phyloP scores from a whole-genome alignment of 805 yeast species.

The Suhomyces kilbournensis region DNA sequence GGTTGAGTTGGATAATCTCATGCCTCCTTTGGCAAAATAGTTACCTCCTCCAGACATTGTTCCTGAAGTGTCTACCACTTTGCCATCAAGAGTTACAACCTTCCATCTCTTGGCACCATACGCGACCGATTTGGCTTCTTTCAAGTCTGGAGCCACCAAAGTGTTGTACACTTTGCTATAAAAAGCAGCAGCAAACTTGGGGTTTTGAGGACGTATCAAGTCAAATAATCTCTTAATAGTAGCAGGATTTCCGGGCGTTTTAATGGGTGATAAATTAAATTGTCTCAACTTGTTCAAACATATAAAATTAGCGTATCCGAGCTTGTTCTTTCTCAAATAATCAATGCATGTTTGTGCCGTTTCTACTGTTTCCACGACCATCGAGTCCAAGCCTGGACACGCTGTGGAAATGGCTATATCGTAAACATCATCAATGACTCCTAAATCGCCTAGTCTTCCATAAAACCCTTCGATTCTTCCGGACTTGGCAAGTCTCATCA shows the following conservation, averaged over 20 bases:
- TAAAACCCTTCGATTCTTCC: conserved; percentile 84
- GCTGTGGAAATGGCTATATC: conserved; percentile 96
- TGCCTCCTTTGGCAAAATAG: conserved; percentile 65
- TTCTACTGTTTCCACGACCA: conserved; percentile 81
- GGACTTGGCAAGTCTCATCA: conserved; percentile 65
- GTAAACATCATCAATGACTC: conserved; percentile 82
- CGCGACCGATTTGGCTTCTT: conserved; percentile 84
- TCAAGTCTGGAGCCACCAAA: conserved; percentile 73
- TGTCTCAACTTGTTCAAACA: conserved; percentile 70
- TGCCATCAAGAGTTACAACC: conserved; percentile 92
- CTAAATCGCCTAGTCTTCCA: conserved; percentile 90
- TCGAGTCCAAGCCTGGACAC: conserved; percentile 83
- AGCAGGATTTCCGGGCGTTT: conserved; percentile 62
- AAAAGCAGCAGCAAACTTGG: conserved; percentile 79
- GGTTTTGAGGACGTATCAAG: conserved; percentile 63
- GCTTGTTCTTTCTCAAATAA: conserved; percentile 70
- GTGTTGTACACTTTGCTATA: conserved; percentile 86
- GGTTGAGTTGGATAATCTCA: conserved; percentile 52
- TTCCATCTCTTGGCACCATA: conserved; percentile 77
- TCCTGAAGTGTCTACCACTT: conserved; percentile 88
- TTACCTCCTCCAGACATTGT: conserved; percentile 97
- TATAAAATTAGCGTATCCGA: conserved; percentile 89
- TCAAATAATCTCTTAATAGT: conserved; percentile 82
- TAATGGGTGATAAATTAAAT: conserved; percentile 54
- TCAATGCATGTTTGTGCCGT: conserved; percentile 66